phyloP scores from a whole-genome alignment of 169 alveolate species.

The Theileria parva region DNA sequence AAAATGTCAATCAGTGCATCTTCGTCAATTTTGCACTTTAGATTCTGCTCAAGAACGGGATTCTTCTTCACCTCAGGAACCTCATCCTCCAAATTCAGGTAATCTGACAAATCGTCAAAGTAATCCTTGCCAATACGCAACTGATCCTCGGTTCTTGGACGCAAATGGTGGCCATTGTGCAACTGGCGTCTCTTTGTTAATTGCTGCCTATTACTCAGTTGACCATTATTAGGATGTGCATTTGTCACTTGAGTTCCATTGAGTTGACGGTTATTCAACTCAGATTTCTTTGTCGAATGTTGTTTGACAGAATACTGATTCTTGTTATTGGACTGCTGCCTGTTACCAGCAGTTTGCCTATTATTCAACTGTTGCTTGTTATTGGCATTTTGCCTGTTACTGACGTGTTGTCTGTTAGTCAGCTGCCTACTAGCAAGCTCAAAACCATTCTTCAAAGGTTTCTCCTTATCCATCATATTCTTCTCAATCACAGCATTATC shows the following conservation, averaged over 20 bases:
- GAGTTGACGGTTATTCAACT: background rate
- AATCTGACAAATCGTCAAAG: conserved; percentile 1
- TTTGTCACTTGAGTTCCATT: background rate
- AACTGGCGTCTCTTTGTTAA: background rate
- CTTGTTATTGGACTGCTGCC: background rate
- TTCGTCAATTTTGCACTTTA: background rate
- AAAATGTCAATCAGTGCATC: background rate
- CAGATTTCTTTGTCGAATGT: background rate
- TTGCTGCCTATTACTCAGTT: background rate
- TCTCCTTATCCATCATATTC: background rate
- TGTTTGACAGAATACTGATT: background rate
- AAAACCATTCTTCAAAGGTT: background rate
- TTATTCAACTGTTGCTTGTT: background rate
- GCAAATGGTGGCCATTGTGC: background rate
- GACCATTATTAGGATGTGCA: background rate
- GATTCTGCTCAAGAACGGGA: background rate
- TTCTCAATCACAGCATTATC: background rate
- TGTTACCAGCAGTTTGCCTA: background rate
- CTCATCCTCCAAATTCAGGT: background rate
- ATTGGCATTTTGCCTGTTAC: background rate
- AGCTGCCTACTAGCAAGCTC: background rate
- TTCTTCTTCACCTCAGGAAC: background rate
- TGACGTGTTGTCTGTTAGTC: background rate
- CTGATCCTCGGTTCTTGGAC: background rate
- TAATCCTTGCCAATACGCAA: background rate